Evolutionary conservation across 352 stramenopile species (phyloP), one percentile per base, ranked within the genome.

Genomic region (Elongisporangium senticosum): DNA sequence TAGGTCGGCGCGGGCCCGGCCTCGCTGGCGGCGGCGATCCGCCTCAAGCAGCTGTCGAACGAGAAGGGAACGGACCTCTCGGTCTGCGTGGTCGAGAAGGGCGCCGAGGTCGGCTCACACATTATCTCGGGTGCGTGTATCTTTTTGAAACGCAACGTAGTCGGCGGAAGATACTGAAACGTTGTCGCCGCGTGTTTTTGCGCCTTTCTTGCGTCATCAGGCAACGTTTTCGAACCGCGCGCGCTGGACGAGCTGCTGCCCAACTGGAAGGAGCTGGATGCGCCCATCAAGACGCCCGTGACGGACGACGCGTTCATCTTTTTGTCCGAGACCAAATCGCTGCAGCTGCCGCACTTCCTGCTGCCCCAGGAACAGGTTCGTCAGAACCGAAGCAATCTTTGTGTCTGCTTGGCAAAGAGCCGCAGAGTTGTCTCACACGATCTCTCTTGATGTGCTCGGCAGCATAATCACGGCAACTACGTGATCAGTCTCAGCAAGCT

Each of bases 381-480:
- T 24, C 23, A 53, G 8, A 10, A 19, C 49, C 39, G 11, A 61
- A 5, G 33, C 33, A 43, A 17, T 43, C 33, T 52, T 58, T 49
- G 58, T 40, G 49, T 47, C 17, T 59, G 33, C 19, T 67, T 33
- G 37, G 19, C 64, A 37, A 43, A 51, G 55, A 15, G n/a, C 14
- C 23, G 10, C 20, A 20, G 6, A 28, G 11, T 49, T 67, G 21
- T 19, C 28, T 59, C 15, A 58, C n/a, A 20, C 26, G 49, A 14
- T 51, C 11, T 59, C 23, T 43, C 58, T 75, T 75, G 47, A 51
- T 40, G 61, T 20, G 53, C 59, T 58, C 15, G 59, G 48, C 70
- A 94, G 87, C 89, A 99, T 80, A 99, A 99, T 71, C 59, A 99
- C 56, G 96, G 97, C 57, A 99, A 99, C 86, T 99, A 98, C 77